Conservation (phyloP, 345 rosid genomes). For the Geranium rotundifolium region DNA sequence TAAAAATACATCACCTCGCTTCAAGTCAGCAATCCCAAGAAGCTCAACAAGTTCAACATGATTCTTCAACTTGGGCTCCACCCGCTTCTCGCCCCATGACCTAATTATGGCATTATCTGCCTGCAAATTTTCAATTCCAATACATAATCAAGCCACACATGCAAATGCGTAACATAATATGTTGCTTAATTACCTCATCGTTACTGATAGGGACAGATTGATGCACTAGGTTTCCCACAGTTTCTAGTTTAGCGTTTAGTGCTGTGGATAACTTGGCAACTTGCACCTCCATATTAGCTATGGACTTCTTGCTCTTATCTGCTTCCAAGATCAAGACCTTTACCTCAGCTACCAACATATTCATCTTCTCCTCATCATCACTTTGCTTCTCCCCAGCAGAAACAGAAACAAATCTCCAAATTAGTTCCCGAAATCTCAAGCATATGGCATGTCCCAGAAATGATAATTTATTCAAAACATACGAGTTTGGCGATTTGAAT, state of each 20-base stretch:
- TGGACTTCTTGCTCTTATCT: slow-evolving; percentile 37
- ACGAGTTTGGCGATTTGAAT: slow-evolving; percentile 29
- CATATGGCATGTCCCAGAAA: too few relatives aligned
- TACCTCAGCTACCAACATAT: slow-evolving; percentile 36
- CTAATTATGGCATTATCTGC: slow-evolving; percentile 55
- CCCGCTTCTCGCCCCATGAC: slow-evolving; percentile 49
- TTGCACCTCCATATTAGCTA: slow-evolving; percentile 51
- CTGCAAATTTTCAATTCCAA: slow-evolving; percentile 20
- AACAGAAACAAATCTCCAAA: too few relatives aligned
- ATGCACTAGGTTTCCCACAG: slow-evolving; percentile 72
- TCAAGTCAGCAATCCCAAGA: slow-evolving; percentile 64
- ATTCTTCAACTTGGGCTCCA: slow-evolving; percentile 49
- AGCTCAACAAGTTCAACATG: slow-evolving; percentile 94
- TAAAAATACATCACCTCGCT: slow-evolving; percentile 79
- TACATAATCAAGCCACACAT: background rate
- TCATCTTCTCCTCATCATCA: background rate
- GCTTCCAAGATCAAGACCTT: slow-evolving; percentile 42
- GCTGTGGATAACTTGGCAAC: slow-evolving; percentile 46
- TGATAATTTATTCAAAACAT: background rate
- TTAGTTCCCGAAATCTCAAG: too few relatives aligned
- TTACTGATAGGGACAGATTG: slow-evolving; percentile 70
- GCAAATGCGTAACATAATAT: background rate
- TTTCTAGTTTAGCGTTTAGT: slow-evolving; percentile 45
- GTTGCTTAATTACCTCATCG: slow-evolving; percentile 57
- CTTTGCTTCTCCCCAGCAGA: too few relatives aligned